Base-by-base conservation (phyloP, 1,284 basidiomycete genomes). In the Microbotryum scabiosae region DNA sequence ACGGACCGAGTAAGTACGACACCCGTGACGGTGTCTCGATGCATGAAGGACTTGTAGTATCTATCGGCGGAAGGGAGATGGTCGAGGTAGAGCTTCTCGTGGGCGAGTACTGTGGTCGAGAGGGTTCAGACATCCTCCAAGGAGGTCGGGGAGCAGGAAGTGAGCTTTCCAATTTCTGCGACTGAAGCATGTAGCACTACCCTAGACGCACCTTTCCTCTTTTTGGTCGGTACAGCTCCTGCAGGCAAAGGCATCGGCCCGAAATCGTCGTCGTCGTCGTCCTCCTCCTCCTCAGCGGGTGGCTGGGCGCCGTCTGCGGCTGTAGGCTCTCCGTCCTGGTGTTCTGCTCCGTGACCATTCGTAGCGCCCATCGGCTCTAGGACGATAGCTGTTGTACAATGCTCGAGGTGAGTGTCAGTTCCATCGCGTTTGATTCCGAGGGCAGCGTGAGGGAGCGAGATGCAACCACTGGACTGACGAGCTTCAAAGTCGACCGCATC, bases 21-120 rank as follows among this genome's bases (percentile, higher is more conserved):
- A 71, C 88, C 93, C 74, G 90, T 94, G 68, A 98, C 81, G 21
- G 85, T 82, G 70, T 98, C 94, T 56, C 93, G 80, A 76, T 99
- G 96, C 96, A 98, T 98, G 77, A 98, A 96, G 63, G 89, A 93
- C 79, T 94, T 92, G 78, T 85, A 87, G 77, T 98, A 99, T 69
- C 96, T 85, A 73, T 97, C 90, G 55, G 91, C 84, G 70, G 84
- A 84, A 1, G 96, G 96, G 30, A 99, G 79, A 75, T 94, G 89
- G 52, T 90, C 88, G 51, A 98, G 81, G 76, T 89, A 97, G 32
- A 97, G 80, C 66, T 83, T 82, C 78, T 88, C 86, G 69, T 89
- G 85, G 2, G 84, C 83, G 12, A 89, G 78, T 16, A 86, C 84
- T 84, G 63, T 12, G 47, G 21, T 48, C n/a, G 20, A n/a, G 21